Conservation (phyloP, 2,329 filamentous ascomycete species). For the Fusarium anguioides region DNA sequence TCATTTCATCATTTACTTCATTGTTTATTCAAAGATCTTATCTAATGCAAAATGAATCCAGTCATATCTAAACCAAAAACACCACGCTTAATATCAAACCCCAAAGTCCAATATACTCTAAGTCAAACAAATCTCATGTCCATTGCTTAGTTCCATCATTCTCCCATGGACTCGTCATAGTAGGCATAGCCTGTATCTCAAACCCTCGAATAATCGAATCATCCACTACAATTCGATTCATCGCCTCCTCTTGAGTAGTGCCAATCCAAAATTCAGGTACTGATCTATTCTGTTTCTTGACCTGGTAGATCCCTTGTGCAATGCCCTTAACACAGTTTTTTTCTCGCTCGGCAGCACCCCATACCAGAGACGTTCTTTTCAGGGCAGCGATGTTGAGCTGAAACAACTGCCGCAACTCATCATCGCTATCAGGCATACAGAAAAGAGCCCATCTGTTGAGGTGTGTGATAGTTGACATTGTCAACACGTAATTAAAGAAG, state of each 20-base stretch:
- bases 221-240: conserved; percentile 65
- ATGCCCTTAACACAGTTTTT: conserved; percentile 80
- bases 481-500: conserved; percentile 85
- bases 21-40: neutral
- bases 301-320: conserved; percentile 77
- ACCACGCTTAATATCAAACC: neutral
- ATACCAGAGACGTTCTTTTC: conserved; percentile 74
- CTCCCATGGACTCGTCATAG: conserved; percentile 27
- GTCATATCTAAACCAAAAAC: neutral
- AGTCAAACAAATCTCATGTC: neutral
- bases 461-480: conserved; percentile 82
- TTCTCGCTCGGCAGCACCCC: conserved; percentile 77
- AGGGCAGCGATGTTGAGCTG: conserved; percentile 82
- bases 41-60: neutral
- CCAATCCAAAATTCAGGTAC: conserved; percentile 66
- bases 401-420: conserved; percentile 78
- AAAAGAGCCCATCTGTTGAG: conserved; percentile 80
- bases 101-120: neutral
- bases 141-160: neutral
- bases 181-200: conserved; percentile 49
- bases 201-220: conserved; percentile 70
- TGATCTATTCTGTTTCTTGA: conserved; percentile 66
- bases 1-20: neutral
- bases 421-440: conserved; percentile 69
- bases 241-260: conserved; percentile 65